Percentiles rank a stretch among this genome's conserved stretches.
Conservation (phyloP, 495 filamentous ascomycete genomes). For the Neurospora africana region DNA sequence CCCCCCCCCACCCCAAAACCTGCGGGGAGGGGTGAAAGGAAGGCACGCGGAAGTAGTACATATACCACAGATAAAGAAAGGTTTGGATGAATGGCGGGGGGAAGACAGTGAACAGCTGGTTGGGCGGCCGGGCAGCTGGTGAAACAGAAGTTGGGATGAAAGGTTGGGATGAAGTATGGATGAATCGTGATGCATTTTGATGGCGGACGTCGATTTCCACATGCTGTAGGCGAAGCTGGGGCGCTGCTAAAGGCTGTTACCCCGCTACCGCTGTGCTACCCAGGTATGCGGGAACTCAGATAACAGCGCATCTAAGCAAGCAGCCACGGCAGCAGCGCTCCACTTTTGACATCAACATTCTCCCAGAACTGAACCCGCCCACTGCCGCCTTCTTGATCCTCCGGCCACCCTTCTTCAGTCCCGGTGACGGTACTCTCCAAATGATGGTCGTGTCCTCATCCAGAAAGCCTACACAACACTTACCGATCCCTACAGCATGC, state of each 20-base stretch:
- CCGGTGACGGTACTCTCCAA: fast-evolving
- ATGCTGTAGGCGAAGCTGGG: too few relatives aligned
- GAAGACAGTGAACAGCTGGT: too few relatives aligned
- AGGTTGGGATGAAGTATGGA: too few relatives aligned
- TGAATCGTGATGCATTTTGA: too few relatives aligned
- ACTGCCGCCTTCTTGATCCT: not conserved
- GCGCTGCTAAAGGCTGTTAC: not conserved
- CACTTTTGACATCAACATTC: not conserved
- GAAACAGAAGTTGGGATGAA: too few relatives aligned
- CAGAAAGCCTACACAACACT: not conserved
- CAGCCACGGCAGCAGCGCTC: not conserved
- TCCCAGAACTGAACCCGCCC: not conserved
- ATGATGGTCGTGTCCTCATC: not conserved
- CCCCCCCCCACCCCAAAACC: too few relatives aligned
- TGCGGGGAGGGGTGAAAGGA: too few relatives aligned
- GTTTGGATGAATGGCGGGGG: too few relatives aligned
- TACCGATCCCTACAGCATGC: not conserved
- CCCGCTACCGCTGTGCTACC: not conserved
- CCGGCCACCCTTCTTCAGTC: not conserved
- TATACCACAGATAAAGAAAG: too few relatives aligned
- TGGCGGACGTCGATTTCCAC: too few relatives aligned
- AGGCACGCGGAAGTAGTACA: too few relatives aligned
- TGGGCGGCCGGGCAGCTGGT: too few relatives aligned
- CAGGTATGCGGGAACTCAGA: not conserved
- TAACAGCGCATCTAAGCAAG: not conserved